These are phyloP conservation scores for Poa annua DNA, from an alignment of 176 grass and related monocot genomes.

Conservation along the genomic window DNA sequence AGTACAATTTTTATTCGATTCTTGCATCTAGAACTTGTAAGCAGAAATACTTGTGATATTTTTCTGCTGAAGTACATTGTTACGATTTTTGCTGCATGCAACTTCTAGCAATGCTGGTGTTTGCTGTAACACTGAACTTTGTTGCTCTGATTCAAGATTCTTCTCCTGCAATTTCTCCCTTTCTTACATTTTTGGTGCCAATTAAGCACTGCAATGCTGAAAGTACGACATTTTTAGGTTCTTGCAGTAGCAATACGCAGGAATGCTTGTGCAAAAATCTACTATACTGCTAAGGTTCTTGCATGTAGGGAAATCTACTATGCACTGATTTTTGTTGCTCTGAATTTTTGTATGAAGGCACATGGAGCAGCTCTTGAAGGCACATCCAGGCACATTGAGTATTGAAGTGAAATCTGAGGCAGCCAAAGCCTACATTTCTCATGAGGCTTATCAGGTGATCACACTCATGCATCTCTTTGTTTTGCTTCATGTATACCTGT, in stretches of 20 bases:
- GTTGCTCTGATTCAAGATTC: constrained; percentile 9
- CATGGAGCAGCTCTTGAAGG: constrained; percentile 41
- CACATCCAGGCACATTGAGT: constrained; percentile 15
- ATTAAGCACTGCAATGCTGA: neutral
- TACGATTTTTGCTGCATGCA: neutral
- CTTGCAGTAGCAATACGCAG: neutral
- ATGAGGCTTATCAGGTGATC: constrained; percentile 43
- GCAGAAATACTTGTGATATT: neutral
- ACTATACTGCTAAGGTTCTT: neutral
- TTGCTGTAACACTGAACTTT: constrained; percentile 13
- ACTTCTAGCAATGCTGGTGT: neutral
- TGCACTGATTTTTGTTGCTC: constrained; percentile 10
- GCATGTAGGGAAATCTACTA: too few species aligned
- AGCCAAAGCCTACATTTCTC: constrained; percentile 17
- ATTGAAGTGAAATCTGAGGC: constrained; percentile 21
- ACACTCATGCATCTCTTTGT: neutral
- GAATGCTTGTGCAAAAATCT: neutral
- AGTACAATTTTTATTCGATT: too few species aligned
- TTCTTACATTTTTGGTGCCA: neutral
- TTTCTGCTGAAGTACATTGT: neutral
- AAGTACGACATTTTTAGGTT: too few species aligned
- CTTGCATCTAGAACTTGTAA: too few species aligned
- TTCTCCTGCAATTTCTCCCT: neutral
- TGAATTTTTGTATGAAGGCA: constrained; percentile 36
- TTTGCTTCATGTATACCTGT: neutral